Percentiles rank a stretch among this genome's conserved stretches.
These are phyloP conservation scores for Filobasidium uniguttulatum DNA, from an alignment of 1,284 basidiomycete species.

Conservation along the genomic window DNA sequence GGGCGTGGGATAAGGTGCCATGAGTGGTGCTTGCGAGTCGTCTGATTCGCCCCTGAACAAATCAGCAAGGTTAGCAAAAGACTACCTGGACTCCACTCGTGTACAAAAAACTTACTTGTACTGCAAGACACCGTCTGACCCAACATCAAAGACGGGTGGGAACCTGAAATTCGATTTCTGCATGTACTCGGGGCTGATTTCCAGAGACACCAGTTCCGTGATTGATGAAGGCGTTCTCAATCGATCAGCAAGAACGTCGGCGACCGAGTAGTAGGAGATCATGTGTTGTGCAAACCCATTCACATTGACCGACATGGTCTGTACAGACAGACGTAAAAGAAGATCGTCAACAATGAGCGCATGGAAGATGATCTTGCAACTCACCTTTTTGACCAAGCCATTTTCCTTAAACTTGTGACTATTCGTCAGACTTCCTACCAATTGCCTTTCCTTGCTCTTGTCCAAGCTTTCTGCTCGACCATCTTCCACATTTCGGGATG, in stretches of 20 bases:
- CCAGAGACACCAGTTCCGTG: slow-evolving; percentile 70
- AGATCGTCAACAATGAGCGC: slow-evolving; percentile 8
- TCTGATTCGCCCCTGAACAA: slow-evolving; percentile 26
- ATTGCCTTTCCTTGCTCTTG: slow-evolving; percentile 57
- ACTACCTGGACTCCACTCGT: too few species aligned
- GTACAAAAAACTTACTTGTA: slow-evolving; percentile 45
- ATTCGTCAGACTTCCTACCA: slow-evolving; percentile 79
- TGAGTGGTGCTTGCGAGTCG: slow-evolving; percentile 14
- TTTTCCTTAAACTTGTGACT: slow-evolving; percentile 79
- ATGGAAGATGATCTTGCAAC: slow-evolving; percentile 18
- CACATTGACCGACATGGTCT: slow-evolving; percentile 88
- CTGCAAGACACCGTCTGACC: slow-evolving; percentile 61
- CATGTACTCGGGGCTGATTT: slow-evolving; percentile 77
- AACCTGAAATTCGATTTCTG: slow-evolving; percentile 82
- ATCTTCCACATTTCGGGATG: slow-evolving; percentile 21
- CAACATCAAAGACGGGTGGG: slow-evolving; percentile 73
- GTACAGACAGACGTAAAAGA: slow-evolving; percentile 15
- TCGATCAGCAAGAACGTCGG: slow-evolving; percentile 76
- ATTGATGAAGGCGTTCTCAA: slow-evolving; percentile 76
- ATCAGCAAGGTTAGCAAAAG: not conserved
- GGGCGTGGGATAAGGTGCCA: not conserved
- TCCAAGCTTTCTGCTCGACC: slow-evolving; percentile 41
- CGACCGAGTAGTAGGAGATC: slow-evolving; percentile 88
- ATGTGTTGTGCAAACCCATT: slow-evolving; percentile 78
- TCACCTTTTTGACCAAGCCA: slow-evolving; percentile 88